phyloP scores from a whole-genome alignment of 805 yeast species.

The Nakazawaea peltata region DNA sequence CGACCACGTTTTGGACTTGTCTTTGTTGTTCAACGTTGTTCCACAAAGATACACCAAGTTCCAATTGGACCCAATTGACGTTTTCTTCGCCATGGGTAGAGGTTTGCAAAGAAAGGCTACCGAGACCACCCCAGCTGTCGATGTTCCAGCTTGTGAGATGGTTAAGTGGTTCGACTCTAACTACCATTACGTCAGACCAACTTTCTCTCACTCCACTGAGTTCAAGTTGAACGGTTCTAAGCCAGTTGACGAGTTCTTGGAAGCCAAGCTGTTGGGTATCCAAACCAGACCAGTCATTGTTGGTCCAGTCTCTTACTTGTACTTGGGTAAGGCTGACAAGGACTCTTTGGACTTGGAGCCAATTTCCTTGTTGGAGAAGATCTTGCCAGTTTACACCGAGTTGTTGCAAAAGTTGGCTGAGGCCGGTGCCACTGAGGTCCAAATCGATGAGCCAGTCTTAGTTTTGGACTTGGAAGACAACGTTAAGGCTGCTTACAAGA shows the following conservation, averaged over 20 bases:
- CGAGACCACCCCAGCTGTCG: conserved; percentile 81
- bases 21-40: conserved; percentile 87
- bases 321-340: conserved; percentile 97
- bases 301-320: conserved; percentile 94
- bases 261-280: conserved; percentile 94
- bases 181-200: conserved; percentile 99
- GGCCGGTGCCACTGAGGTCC: conserved; percentile 94
- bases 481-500: conserved; percentile 80
- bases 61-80: conserved; percentile 83
- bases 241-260: conserved; percentile 96
- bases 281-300: conserved; percentile 96
- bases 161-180: conserved; percentile 99
- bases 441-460: conserved; percentile 95
- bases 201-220: conserved; percentile 89
- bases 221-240: conserved; percentile 94
- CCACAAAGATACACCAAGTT: conserved; percentile 96
- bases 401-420: conserved; percentile 77
- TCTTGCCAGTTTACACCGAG: conserved; percentile 90
- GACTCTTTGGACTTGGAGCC: conserved; percentile 95
- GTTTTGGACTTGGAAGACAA: conserved; percentile 87
- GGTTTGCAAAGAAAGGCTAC: conserved; percentile 98
- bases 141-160: conserved; percentile 98
- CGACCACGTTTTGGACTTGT: conserved; percentile 93
- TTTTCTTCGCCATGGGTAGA: conserved; percentile 98
- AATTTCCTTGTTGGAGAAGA: conserved; percentile 77